Percentiles rank a stretch among this genome's conserved stretches.
Evolutionary conservation across 2,329 filamentous ascomycete genomes (phyloP).

Genomic region (Aspergillus unguis): DNA sequence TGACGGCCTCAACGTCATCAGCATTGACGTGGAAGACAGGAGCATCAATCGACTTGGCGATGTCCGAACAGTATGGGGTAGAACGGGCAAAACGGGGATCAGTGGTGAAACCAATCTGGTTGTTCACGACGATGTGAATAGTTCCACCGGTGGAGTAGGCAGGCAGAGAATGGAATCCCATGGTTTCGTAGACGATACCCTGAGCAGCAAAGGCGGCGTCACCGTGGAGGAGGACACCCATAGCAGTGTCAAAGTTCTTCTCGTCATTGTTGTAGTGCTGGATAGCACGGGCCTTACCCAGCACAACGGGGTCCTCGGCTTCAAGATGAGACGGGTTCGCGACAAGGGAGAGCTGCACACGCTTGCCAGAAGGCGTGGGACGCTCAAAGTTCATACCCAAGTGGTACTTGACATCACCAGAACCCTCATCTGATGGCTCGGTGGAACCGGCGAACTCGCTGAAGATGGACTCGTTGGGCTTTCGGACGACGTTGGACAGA

Average conservation of each 20-base stretch:
- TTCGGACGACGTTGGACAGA: constrained; percentile 95
- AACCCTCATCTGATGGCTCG: constrained; percentile 89
- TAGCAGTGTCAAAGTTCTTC: constrained; percentile 79
- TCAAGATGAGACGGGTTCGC: constrained; percentile 98
- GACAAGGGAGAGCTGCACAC: constrained; percentile 96
- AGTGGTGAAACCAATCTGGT: constrained; percentile 99
- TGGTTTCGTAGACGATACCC: constrained; percentile 96
- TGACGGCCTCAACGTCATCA: constrained; percentile 96
- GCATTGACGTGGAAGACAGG: constrained; percentile 99
- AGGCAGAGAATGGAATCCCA: constrained; percentile 93
- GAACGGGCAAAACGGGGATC: constrained; percentile 96
- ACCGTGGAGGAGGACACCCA: constrained; percentile 94
- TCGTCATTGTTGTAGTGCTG: constrained; percentile 99
- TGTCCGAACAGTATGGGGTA: constrained; percentile 97
- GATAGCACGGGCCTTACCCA: constrained; percentile 96
- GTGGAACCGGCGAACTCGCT: constrained; percentile 90
- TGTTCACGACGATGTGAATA: constrained; percentile 96
- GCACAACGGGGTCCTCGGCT: constrained; percentile 94
- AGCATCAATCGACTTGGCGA: constrained; percentile 97
- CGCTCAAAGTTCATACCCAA: constrained; percentile 99
- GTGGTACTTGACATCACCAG: constrained; percentile 99
- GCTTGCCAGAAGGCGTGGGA: constrained; percentile 95
- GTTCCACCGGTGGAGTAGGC: constrained; percentile 97
- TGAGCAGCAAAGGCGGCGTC: constrained; percentile 96
- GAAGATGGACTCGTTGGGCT: constrained; percentile 99